Evolutionary conservation across 164 flowering plant species (phyloP), one percentile per base, ranked within the genome.

Genomic region (Annona cherimola): DNA sequence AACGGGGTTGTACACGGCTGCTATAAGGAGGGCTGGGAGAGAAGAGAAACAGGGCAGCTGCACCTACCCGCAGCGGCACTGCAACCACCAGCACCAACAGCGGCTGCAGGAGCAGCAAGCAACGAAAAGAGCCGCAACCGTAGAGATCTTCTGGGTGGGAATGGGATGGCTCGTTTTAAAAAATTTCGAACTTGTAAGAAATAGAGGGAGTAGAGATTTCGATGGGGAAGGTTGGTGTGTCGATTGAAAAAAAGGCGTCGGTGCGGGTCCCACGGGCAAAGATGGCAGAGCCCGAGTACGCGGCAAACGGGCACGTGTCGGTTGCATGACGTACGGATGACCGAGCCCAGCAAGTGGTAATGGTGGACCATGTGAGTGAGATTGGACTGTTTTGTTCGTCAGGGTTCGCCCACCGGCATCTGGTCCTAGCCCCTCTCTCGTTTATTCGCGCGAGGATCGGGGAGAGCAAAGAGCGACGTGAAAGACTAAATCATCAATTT

Each of bases 11-110:
- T 63, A 68, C 68, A 60, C 57, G 72, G 72, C 72, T 63, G 67
- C 40, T 44, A 35, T 67, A 72, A 60, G 78, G 71, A 39, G 70
- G 65, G 18, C 44, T 1, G n/a, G 40, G 44, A 57, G 42, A 40
- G 46, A 44, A 50, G 66, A 41, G 46, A 11, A 60, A 9, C 19
- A 46, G 59, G 65, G 50, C 54, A 61, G 65, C 72, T 60, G 43
- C 57, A 70, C 72, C 72, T 39, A 70, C 63, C 69, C 69, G 66
- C 57, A 71, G 42, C 74, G 46, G 44, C 68, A 71, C 74, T 71
- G 43, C 68, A 62, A 63, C 72, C 72, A 57, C 63, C 68, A 63
- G 39, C 61, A 71, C 45, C 55, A 71, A 71, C 7, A 69, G 9
- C 11, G 59, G n/a, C 12, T 26, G 7, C 46, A 59, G 45, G 39